Percentiles rank a stretch among this genome's conserved stretches.
These are phyloP conservation scores for Tylopilus balloui DNA, from an alignment of 768 basidiomycete species.

Conservation along the genomic window DNA sequence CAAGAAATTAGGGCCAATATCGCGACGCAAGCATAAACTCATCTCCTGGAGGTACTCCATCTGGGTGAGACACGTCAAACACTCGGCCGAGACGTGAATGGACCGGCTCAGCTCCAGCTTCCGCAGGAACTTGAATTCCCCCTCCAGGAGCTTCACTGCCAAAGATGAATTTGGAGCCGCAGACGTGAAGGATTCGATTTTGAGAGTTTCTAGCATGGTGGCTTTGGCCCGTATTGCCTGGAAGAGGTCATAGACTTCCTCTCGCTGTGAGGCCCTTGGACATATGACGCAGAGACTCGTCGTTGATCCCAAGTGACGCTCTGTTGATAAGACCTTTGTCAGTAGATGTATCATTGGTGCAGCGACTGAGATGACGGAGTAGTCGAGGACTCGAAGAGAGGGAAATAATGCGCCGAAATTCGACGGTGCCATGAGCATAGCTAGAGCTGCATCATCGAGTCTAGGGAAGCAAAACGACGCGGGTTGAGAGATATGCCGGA, in stretches of 20 bases:
- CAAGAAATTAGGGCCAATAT: constrained; percentile 18
- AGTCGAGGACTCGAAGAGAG: constrained; percentile 24
- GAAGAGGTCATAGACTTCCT: constrained; percentile 21
- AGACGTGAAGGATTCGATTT: constrained; percentile 23
- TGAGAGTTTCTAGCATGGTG: constrained; percentile 14
- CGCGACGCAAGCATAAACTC: constrained; percentile 14
- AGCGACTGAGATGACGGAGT: constrained; percentile 24
- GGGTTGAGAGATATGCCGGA: constrained; percentile 23
- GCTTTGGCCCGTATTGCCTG: constrained; percentile 23
- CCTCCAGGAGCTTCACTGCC: constrained; percentile 14
- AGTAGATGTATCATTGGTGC: constrained; percentile 20
- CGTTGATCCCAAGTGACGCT: constrained; percentile 14
- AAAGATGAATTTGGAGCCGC: constrained; percentile 6
- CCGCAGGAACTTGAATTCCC: constrained; percentile 20
- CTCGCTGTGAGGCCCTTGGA: constrained; percentile 18
- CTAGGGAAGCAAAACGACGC: constrained; percentile 17
- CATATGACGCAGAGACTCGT: constrained; percentile 22
- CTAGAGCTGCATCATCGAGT: constrained; percentile 25
- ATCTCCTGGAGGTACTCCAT: constrained; percentile 26
- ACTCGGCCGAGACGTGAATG: constrained; percentile 23
- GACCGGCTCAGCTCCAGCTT: constrained; percentile 23
- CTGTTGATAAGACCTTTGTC: constrained; percentile 17
- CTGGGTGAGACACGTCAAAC: constrained; percentile 16
- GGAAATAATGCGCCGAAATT: constrained; percentile 24
- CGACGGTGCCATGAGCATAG: constrained; percentile 18